Conservation (phyloP, 257 asterid genomes). For the Solanum etuberosum region DNA sequence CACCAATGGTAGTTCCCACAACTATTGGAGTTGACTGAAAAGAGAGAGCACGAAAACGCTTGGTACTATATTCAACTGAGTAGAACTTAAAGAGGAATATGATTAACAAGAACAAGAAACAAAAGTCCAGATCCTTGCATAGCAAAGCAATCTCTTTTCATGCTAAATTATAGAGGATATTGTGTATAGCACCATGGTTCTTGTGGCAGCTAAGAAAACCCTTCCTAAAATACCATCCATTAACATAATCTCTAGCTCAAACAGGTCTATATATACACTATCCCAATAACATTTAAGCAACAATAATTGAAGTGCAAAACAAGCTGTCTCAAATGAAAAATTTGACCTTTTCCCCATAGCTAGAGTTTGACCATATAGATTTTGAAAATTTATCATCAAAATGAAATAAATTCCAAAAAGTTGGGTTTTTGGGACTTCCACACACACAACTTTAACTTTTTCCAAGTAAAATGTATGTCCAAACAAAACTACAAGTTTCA, state of each 20-base stretch:
- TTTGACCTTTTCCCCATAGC: neutral
- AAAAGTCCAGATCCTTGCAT: neutral
- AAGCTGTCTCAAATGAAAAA: neutral
- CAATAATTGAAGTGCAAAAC: neutral
- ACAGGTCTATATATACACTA: neutral
- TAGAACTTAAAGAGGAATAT: neutral
- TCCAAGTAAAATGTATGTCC: neutral
- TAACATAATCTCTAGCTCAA: neutral
- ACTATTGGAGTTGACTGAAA: constrained; percentile 34
- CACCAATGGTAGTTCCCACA: constrained; percentile 41
- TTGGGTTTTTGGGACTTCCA: neutral
- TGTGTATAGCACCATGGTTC: neutral
- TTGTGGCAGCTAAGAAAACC: neutral
- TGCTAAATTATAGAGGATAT: neutral
- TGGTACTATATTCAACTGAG: neutral
- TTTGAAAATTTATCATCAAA: neutral
- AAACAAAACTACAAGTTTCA: neutral
- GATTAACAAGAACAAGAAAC: neutral
- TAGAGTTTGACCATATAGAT: neutral
- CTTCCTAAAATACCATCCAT: neutral
- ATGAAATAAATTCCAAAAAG: neutral
- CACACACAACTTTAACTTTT: neutral
- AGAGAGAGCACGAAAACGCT: neutral
- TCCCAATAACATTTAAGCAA: neutral
- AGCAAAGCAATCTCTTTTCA: neutral